Evolutionary conservation across 352 stramenopile species (phyloP), one percentile per base, ranked within the genome.

Genomic region (Globisporangium viniferum): DNA sequence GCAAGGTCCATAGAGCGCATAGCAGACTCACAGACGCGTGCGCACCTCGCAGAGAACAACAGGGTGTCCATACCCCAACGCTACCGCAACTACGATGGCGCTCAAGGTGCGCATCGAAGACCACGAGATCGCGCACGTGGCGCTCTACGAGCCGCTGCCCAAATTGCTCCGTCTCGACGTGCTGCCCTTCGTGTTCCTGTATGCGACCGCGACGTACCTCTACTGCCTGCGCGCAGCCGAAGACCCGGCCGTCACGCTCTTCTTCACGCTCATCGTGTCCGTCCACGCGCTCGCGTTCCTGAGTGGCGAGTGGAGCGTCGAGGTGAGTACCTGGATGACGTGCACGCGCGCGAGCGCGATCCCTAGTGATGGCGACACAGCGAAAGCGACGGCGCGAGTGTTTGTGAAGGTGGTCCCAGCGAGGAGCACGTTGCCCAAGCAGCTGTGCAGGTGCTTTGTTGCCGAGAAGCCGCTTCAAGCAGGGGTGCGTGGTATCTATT

Each of bases 101-200:
- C 22, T 77, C 35, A 70, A 22, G 5, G 75, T 90, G 51, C 73
- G 72, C 22, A 80, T 91, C 29, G 69, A 78, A 9, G 85, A 91
- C 70, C 62, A 76, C 31, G 82, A 90, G 68, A 66, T 93, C 59
- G 70, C 69, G 48, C 69, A 66, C 36, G 74, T 92, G 36, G 73
- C 72, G 69, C 79, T 94, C 48, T 91, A 90, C 63, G 73, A 76
- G 70, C 81, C 84, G 68, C 73, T 94, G 54, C 86, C 86, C 39
- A 76, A 63, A 71, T 44, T 71, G 15, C 71, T 90, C 66, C 84
- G 66, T 0, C 73, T 88, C 20, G 77, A 88, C 49, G 77, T 88
- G 49, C 70, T 88, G 29, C 79, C 79, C 18, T 88, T 88, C 57
- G 35, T 56, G 14, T 65, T 78, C 4, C 62, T 86, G 27, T 88